These are phyloP conservation scores for Myrica gale DNA, from an alignment of 306 rosid genomes.

Conservation along the genomic window DNA sequence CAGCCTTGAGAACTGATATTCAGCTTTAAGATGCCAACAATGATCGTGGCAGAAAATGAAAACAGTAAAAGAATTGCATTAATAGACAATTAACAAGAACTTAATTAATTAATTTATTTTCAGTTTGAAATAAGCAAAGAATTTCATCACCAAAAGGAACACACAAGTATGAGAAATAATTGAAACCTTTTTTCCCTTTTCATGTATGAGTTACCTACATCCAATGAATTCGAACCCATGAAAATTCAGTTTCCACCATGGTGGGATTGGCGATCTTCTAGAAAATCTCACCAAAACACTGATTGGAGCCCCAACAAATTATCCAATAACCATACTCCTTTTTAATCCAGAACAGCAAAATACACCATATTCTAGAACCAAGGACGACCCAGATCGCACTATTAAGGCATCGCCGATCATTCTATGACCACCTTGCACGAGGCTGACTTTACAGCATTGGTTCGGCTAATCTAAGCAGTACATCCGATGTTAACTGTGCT, in stretches of 20 bases:
- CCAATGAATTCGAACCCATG: neutral
- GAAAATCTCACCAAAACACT: too few relatives aligned
- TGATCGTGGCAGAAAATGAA: neutral
- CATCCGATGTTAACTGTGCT: too few relatives aligned
- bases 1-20: constrained; percentile 10
- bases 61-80: neutral
- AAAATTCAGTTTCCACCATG: neutral
- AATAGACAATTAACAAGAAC: neutral
- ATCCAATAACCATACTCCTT: too few relatives aligned
- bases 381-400: too few relatives aligned
- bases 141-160: neutral
- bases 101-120: neutral
- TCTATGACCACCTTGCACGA: too few relatives aligned
- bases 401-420: too few relatives aligned
- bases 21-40: constrained; percentile 15
- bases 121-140: too few relatives aligned
- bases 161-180: neutral
- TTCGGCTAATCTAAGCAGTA: too few relatives aligned
- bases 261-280: neutral
- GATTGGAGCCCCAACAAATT: too few relatives aligned
- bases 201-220: neutral
- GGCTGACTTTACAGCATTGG: too few relatives aligned
- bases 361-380: too few relatives aligned
- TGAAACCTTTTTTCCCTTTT: neutral
- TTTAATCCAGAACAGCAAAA: too few relatives aligned